Conservation (phyloP, 352 stramenopile genomes). For the Pythium angustatum region DNA sequence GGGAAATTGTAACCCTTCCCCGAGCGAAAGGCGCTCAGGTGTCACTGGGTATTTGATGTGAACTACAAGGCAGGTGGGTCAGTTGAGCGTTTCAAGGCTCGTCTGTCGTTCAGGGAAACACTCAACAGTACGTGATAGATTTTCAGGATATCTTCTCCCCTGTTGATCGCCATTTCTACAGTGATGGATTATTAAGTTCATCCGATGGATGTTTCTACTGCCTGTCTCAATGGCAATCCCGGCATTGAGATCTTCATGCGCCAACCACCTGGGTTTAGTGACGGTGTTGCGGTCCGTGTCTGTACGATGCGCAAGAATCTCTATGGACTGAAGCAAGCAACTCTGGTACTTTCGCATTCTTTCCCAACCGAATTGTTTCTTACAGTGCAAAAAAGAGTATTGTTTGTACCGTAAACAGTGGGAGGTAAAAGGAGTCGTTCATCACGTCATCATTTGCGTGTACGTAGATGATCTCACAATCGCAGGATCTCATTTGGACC, state of each 20-base stretch:
- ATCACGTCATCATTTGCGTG: slow-evolving; percentile 28
- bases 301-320: background rate
- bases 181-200: slow-evolving; percentile 1
- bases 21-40: slow-evolving; percentile 6
- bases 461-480: slow-evolving; percentile 38
- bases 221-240: background rate
- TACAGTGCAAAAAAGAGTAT: slow-evolving; percentile 33
- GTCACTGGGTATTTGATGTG: slow-evolving; percentile 9
- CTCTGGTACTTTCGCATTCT: slow-evolving; percentile 31
- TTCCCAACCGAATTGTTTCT: slow-evolving; percentile 17
- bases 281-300: background rate
- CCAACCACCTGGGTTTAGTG: slow-evolving; percentile 8
- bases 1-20: slow-evolving; percentile 8
- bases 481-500: slow-evolving; percentile 8
- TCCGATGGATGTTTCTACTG: slow-evolving; percentile 1
- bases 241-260: background rate
- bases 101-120: slow-evolving; percentile 10
- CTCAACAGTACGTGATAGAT: slow-evolving; percentile 12
- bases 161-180: background rate
- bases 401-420: slow-evolving; percentile 33
- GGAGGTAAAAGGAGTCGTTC: slow-evolving; percentile 27
- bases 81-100: slow-evolving; percentile 15
- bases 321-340: slow-evolving; percentile 17
- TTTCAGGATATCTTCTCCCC: slow-evolving; percentile 10
- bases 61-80: slow-evolving; percentile 12